Evolutionary conservation across 495 filamentous ascomycete species (phyloP), one percentile per base, ranked within the genome.

Genomic region (Xylaria curta): DNA sequence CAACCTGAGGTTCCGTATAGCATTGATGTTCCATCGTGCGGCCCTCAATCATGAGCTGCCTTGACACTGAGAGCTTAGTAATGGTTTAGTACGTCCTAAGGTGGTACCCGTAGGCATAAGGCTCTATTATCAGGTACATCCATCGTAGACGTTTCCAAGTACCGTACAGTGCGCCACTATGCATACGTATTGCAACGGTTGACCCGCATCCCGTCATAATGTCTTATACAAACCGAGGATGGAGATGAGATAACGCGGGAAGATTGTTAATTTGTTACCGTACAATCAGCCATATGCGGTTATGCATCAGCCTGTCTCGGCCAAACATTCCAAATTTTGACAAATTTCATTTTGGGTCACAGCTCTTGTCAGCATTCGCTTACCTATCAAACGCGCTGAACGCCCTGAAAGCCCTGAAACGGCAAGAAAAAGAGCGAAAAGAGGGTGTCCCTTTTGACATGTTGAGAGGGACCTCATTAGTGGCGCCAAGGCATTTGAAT

Each of bases 361-460:
- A 60, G 53, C 42, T 51, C 19, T 65, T 42, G 69, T 71, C 69
- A 65, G 69, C 68, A 61, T 13, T 31, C 58, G 58, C 69, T 59
- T 65, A 63, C 69, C 65, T 56, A 54, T 15, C 65, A 56, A 17
- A 63, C 60, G 38, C 60, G 10, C 60, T 44, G 49, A 44, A 56
- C 15, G 53, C 49, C 49, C 49, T 49, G n/a, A n/a, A 51, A 19
- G 4, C 38, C 53, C 54, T 28, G 40, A 61, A 61, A 47, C 42
- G 54, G 54, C 7, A 38, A 10, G 36, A 42, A 54, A 19, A 7
- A 36, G 26, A 64, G 28, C 17, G 4, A 51, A 70, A 56, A 47
- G 2, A 46, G 33, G 9, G 40, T 36, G 38, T 31, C 38, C 53
- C 17, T 26, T 4, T 61, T 46, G 56, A 38, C 53, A 66, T 66